These are phyloP conservation scores for Peronospora farinosa DNA, from an alignment of 352 stramenopile genomes.

Conservation along the genomic window DNA sequence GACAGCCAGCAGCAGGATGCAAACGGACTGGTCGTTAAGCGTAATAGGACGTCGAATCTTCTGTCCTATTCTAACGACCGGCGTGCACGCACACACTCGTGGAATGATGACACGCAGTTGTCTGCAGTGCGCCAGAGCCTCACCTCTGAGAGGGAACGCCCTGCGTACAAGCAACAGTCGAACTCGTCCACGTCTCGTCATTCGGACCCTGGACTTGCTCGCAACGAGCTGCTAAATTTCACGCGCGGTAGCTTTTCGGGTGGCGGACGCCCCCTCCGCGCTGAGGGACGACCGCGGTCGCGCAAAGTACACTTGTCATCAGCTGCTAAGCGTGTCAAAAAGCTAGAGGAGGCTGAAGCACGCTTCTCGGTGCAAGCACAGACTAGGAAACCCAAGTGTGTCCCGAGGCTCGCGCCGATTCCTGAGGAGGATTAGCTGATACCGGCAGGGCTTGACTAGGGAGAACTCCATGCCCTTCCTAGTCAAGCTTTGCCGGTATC, in stretches of 20 bases:
- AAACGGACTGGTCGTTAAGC: conserved; percentile 34
- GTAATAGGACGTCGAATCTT: conserved; percentile 46
- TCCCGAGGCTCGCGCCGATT: conserved; percentile 39
- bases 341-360: conserved; percentile 73
- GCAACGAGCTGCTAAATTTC: conserved; percentile 70
- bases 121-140: conserved; percentile 31
- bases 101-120: conserved; percentile 37
- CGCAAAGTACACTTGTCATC: conserved; percentile 75
- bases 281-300: conserved; percentile 41
- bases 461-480: not conserved
- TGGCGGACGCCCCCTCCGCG: conserved; percentile 29
- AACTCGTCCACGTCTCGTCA: conserved; percentile 40
- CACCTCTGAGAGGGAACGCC: conserved; percentile 37
- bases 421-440: conserved; percentile 34
- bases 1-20: conserved; percentile 20
- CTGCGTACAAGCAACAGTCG: conserved; percentile 39
- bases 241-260: conserved; percentile 42
- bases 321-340: conserved; percentile 76
- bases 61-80: conserved; percentile 40
- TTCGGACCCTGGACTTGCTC: conserved; percentile 59
- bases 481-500: conserved; percentile 16
- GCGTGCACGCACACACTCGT: conserved; percentile 44
- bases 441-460: no score
- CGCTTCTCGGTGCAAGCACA: conserved; percentile 43
- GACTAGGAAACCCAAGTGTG: conserved; percentile 32